phyloP scores from a whole-genome alignment of 1,139 yeast genomes.

The Scheffersomyces lignicola region DNA sequence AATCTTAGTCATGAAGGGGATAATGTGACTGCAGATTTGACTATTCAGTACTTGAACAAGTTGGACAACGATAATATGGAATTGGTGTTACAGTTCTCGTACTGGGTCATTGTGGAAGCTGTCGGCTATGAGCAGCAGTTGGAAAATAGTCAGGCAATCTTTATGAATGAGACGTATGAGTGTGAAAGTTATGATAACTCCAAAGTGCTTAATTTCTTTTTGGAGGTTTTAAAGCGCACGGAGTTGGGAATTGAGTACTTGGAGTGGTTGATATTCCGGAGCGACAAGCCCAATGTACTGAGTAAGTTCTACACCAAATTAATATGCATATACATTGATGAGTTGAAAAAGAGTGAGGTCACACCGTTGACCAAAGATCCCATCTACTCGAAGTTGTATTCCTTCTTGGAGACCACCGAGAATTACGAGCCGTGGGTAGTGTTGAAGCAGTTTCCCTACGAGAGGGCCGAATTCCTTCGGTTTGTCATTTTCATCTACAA shows the following conservation, averaged over 20 bases:
- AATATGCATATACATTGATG: slow-evolving; percentile 53
- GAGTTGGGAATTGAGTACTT: slow-evolving; percentile 54
- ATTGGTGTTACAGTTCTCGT: slow-evolving; percentile 58
- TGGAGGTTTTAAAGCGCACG: slow-evolving; percentile 22
- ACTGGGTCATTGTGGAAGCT: slow-evolving; percentile 49
- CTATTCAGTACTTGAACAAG: slow-evolving; percentile 66
- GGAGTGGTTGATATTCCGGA: slow-evolving; percentile 52
- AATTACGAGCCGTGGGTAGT: slow-evolving; percentile 50
- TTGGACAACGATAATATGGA: slow-evolving; percentile 52
- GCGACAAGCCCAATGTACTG: slow-evolving; percentile 33
- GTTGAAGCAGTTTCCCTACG: slow-evolving; percentile 37
- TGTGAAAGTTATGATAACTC: slow-evolving; percentile 58
- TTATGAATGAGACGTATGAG: slow-evolving; percentile 66
- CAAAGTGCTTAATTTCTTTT: slow-evolving; percentile 53
- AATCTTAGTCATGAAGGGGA: slow-evolving; percentile 30
- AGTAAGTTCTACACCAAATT: slow-evolving; percentile 50
- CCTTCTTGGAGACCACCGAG: slow-evolving; percentile 34
- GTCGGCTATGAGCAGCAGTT: slow-evolving; percentile 27
- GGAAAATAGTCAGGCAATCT: slow-evolving; percentile 48
- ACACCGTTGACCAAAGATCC: slow-evolving; percentile 16
- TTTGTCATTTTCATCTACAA: slow-evolving; percentile 61
- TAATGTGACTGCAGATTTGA: slow-evolving; percentile 45
- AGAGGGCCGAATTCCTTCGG: slow-evolving; percentile 33
- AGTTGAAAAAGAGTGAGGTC: slow-evolving; percentile 19
- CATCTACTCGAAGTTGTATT: slow-evolving; percentile 35